Conservation (phyloP, 208 protist genomes). For the Phytomonas sp. region DNA sequence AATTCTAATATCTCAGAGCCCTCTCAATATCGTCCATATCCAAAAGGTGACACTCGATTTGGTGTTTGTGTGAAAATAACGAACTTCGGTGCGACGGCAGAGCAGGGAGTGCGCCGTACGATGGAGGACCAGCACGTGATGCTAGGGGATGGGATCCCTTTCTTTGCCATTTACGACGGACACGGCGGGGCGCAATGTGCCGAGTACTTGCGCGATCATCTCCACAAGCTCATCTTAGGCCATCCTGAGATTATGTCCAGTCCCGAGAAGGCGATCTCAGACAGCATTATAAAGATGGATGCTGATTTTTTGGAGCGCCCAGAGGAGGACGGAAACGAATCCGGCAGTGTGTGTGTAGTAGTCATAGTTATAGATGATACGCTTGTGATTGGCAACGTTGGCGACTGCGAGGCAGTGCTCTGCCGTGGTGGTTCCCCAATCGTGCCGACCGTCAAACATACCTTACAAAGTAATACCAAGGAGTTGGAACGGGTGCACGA, state of each 20-base stretch:
- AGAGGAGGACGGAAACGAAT: constrained; percentile 71
- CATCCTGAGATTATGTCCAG: constrained; percentile 51
- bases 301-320: constrained; percentile 47
- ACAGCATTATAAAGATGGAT: constrained; percentile 84
- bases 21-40: background rate
- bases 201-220: constrained; percentile 74
- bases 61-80: constrained; percentile 50
- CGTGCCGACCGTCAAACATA: constrained; percentile 81
- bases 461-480: constrained; percentile 50
- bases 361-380: constrained; percentile 77
- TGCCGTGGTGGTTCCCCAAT: constrained; percentile 58
- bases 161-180: constrained; percentile 87
- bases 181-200: constrained; percentile 81
- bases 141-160: constrained; percentile 67
- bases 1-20: background rate
- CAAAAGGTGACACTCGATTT: background rate
- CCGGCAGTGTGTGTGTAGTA: constrained; percentile 78
- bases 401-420: constrained; percentile 81
- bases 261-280: constrained; percentile 61
- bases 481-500: constrained; percentile 81
- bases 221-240: constrained; percentile 62
- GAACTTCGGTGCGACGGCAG: constrained; percentile 71
- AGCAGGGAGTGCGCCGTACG: constrained; percentile 74
- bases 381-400: constrained; percentile 83
- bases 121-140: constrained; percentile 89